Percentiles rank a stretch among this genome's conserved stretches.
These are phyloP conservation scores for Rosa rugosa DNA, from an alignment of 306 rosid species.

Conservation along the genomic window DNA sequence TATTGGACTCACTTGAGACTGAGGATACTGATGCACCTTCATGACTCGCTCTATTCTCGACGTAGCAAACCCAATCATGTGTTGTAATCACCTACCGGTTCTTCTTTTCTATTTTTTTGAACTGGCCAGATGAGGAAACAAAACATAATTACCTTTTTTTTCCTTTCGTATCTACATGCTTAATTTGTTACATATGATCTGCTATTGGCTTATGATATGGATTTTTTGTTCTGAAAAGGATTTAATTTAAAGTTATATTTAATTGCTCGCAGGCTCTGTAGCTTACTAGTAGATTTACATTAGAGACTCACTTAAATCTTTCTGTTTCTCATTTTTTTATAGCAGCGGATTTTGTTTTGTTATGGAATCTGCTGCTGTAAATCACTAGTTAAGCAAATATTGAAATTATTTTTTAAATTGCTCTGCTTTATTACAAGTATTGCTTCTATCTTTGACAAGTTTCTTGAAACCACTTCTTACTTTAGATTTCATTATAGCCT, in stretches of 20 bases:
- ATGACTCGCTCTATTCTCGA: neutral
- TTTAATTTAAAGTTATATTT: neutral
- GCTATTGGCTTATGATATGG: neutral
- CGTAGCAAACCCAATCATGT: neutral
- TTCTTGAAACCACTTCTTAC: neutral
- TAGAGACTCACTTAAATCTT: neutral
- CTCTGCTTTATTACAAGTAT: neutral
- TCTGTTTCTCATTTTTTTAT: neutral
- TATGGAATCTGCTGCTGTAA: neutral
- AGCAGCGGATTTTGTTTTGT: neutral
- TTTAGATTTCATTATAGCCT: neutral
- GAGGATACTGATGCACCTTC: neutral
- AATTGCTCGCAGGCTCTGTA: neutral
- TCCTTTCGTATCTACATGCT: neutral
- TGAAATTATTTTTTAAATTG: neutral
- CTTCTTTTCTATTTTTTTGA: neutral
- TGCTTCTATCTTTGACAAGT: neutral
- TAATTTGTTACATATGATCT: neutral
- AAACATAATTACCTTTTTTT: neutral
- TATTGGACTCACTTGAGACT: neutral
- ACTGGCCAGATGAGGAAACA: neutral
- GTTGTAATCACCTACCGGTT: neutral
- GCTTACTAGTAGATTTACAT: neutral
- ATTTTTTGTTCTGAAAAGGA: neutral
- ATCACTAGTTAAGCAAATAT: neutral